Conservation (phyloP, 345 rosid species). For the Eucalyptus microcorys region DNA sequence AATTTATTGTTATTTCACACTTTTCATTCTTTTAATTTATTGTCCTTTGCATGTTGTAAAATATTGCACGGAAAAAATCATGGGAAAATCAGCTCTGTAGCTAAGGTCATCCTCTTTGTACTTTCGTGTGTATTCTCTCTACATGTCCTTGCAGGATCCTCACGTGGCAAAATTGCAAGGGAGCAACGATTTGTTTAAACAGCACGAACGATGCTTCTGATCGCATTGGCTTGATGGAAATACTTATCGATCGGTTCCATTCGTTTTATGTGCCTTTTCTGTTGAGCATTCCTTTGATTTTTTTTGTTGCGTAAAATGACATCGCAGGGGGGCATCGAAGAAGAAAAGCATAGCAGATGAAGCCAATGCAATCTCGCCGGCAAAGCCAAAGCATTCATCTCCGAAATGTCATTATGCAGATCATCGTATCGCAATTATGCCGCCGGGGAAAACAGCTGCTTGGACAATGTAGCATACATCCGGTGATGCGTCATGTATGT, state of each 20-base stretch:
- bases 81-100: background rate
- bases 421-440: background rate
- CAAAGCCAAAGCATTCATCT: background rate
- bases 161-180: background rate
- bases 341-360: conserved; percentile 83
- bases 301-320: background rate
- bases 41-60: background rate
- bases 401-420: background rate
- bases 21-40: background rate
- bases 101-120: background rate
- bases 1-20: background rate
- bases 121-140: background rate
- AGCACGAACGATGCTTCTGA: background rate
- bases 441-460: background rate
- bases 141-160: background rate
- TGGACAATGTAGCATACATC: background rate
- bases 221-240: background rate
- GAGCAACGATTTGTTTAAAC: background rate
- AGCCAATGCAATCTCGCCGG: conserved; percentile 39
- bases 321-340: conserved; percentile 68
- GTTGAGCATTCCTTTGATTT: background rate
- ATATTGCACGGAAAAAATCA: background rate
- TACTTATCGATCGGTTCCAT: background rate
- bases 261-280: background rate
- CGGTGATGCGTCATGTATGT: background rate